phyloP scores from a whole-genome alignment of 163 green algal genomes.

The Chlamydomonas reinhardtii region DNA sequence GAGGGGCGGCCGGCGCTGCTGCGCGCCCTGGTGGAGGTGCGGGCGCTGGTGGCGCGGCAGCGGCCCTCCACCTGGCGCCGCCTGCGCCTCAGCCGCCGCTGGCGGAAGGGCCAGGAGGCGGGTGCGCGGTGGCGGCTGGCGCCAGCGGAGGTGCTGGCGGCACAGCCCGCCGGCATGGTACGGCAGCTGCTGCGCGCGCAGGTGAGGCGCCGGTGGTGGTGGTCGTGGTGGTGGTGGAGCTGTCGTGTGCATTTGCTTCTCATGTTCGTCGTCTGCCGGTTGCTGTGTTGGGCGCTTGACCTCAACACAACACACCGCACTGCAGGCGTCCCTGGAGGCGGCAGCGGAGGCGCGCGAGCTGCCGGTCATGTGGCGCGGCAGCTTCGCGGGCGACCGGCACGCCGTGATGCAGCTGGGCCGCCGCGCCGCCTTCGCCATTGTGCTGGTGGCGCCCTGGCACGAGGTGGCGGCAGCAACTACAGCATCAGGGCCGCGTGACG shows the following conservation, averaged over 20 bases:
- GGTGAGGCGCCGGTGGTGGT: too few species aligned
- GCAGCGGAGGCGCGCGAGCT: conserved; percentile 11
- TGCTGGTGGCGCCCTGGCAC: conserved; percentile 37
- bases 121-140: neutral
- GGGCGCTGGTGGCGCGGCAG: neutral
- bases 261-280: too few species aligned
- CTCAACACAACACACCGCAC: too few species aligned
- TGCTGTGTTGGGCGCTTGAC: too few species aligned
- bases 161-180: neutral
- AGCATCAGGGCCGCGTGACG: neutral
- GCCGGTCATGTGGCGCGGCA: conserved; percentile 10
- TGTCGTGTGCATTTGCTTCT: too few species aligned
- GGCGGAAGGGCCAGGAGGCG: neutral
- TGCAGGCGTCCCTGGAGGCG: conserved; percentile 10
- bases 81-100: conserved; percentile 15
- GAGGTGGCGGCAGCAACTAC: neutral
- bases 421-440: neutral
- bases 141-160: conserved; percentile 3
- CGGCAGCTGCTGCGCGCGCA: neutral
- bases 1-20: conserved; percentile 25
- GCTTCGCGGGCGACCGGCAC: conserved; percentile 20
- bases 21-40: conserved; percentile 21
- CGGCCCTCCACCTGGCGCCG: conserved; percentile 27
- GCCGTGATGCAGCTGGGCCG: conserved; percentile 4
- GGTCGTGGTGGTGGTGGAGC: too few species aligned